Conservation (phyloP, 73 alveolate genomes). For the Paramecium primaurelia region DNA sequence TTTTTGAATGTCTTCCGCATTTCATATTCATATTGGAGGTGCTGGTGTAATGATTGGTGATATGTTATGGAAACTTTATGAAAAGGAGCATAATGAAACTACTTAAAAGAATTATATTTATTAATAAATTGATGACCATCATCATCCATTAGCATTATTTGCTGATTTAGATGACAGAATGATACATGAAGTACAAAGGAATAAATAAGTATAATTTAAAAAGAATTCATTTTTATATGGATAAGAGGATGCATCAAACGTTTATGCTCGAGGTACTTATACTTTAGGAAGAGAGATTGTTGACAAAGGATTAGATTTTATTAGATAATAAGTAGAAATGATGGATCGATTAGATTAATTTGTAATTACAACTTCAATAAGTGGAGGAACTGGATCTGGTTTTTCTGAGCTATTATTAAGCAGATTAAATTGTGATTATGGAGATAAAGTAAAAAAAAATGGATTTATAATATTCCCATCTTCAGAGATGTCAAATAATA, state of each 20-base stretch:
- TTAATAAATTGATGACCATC: neutral
- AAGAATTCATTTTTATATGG: neutral
- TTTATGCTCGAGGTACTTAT: neutral
- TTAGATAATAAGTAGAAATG: neutral
- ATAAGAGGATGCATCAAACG: neutral
- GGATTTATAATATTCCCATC: neutral
- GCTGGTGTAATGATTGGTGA: neutral
- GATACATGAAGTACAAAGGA: neutral
- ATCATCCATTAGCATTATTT: neutral
- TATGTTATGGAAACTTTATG: neutral
- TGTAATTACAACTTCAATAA: neutral
- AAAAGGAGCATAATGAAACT: neutral
- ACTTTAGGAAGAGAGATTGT: neutral
- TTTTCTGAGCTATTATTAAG: neutral
- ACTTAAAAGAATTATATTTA: neutral
- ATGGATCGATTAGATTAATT: slow-evolving; percentile 15
- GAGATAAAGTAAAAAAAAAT: neutral
- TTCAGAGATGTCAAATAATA: neutral
- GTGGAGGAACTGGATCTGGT: slow-evolving; percentile 62
- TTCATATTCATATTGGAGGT: neutral
- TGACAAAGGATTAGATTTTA: neutral
- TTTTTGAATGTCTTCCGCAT: neutral
- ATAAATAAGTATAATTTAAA: neutral
- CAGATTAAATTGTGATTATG: neutral
- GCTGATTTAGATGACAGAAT: neutral